Evolutionary conservation across 2,329 filamentous ascomycete species (phyloP).

Genomic region (Cordyceps farinosa): DNA sequence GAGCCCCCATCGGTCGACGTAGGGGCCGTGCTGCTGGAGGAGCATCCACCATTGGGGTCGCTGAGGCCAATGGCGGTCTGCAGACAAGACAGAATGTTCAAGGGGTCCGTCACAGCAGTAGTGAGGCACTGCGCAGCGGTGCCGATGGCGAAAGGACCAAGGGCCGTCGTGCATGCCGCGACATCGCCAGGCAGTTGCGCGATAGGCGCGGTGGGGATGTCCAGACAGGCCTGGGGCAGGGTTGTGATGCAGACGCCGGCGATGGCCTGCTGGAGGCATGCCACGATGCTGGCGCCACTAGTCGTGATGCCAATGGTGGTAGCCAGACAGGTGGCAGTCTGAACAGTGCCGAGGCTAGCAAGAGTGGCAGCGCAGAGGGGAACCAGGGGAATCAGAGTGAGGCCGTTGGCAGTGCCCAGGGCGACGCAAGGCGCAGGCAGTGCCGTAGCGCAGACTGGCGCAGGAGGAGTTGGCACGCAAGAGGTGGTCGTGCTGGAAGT

Average conservation of each 20-base stretch:
- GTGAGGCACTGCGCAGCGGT: background rate
- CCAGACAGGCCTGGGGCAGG: slow-evolving; percentile 2
- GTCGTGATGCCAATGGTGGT: background rate
- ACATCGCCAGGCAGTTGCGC: background rate
- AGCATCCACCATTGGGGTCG: background rate
- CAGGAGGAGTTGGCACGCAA: background rate
- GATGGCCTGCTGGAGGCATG: background rate
- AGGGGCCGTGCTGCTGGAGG: background rate
- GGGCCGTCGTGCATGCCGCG: background rate
- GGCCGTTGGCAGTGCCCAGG: background rate
- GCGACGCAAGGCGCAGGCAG: background rate
- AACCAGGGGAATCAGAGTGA: background rate
- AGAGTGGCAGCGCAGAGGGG: background rate
- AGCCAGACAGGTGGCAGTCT: background rate
- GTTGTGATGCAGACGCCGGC: background rate
- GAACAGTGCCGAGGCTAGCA: background rate
- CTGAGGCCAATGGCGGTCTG: slow-evolving; percentile 1
- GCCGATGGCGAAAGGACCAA: slow-evolving; percentile 2
- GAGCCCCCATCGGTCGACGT: background rate
- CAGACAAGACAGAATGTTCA: slow-evolving; percentile 4
- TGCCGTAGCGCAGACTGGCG: background rate
- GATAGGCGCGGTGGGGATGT: background rate
- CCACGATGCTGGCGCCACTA: background rate
- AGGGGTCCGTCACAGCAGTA: background rate
- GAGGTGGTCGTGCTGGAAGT: background rate